These are phyloP conservation scores for Trametes hirsuta DNA, from an alignment of 1,284 basidiomycete genomes.

Conservation along the genomic window DNA sequence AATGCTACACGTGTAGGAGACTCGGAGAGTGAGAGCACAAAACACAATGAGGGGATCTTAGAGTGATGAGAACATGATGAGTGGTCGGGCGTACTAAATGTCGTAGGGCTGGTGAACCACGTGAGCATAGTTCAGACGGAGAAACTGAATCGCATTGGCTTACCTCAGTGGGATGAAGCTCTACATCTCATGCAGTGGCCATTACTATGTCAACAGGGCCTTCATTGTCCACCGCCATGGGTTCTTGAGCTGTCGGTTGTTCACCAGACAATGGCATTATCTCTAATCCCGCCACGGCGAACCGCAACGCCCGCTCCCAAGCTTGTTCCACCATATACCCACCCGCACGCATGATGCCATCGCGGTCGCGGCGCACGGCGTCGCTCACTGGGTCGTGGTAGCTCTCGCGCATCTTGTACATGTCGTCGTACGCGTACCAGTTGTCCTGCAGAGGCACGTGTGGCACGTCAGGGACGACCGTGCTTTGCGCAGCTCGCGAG, in stretches of 20 bases:
- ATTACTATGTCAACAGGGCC: slow-evolving; percentile 42
- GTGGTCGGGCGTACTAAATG: no score
- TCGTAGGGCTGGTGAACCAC: no score
- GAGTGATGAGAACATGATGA: not conserved
- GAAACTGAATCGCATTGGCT: no score
- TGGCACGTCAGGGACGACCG: slow-evolving; percentile 71
- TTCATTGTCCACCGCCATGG: slow-evolving; percentile 14
- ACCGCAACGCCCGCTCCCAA: slow-evolving; percentile 84
- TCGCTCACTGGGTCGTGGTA: slow-evolving; percentile 78
- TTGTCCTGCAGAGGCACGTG: slow-evolving; percentile 77
- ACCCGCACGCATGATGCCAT: slow-evolving; percentile 83
- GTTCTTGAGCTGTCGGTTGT: slow-evolving; percentile 11
- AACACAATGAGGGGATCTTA: not conserved
- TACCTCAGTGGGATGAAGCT: no score
- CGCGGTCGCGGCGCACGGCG: slow-evolving; percentile 73
- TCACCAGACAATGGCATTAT: slow-evolving; percentile 44
- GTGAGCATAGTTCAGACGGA: no score
- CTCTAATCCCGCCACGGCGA: slow-evolving; percentile 78
- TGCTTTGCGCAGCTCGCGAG: slow-evolving; percentile 58
- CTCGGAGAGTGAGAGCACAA: not conserved
- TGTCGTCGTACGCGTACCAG: slow-evolving; percentile 76
- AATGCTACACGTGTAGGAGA: not conserved
- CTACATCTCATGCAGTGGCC: slow-evolving; percentile 36
- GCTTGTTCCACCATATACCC: slow-evolving; percentile 84
- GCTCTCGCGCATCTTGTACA: slow-evolving; percentile 52